Evolutionary conservation across 495 filamentous ascomycete species (phyloP).

Genomic region (Penicillium ochrochloron): DNA sequence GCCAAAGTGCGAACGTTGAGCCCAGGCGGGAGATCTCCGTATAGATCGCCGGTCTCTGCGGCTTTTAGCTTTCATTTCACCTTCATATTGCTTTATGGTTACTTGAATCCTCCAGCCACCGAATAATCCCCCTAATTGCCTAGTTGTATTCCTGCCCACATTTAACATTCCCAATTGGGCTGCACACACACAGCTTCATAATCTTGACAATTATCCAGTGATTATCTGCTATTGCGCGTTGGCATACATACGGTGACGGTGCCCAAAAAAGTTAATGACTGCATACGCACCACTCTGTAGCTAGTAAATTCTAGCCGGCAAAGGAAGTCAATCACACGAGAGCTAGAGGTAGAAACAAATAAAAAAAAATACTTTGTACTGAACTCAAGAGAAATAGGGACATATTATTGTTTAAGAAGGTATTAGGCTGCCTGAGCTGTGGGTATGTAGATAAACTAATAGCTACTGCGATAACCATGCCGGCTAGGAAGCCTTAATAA

Average conservation of each 20-base stretch:
- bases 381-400: not conserved
- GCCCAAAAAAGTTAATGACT: too few relatives aligned
- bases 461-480: not conserved
- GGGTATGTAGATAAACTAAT: not conserved
- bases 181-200: not conserved
- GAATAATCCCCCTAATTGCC: not conserved
- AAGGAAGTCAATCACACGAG: not conserved
- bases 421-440: not conserved
- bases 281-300: not conserved
- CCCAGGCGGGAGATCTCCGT: not conserved
- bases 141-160: not conserved
- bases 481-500: not conserved
- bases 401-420: not conserved
- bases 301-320: not conserved
- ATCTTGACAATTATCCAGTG: not conserved
- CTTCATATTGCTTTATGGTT: not conserved
- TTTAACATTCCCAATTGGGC: not conserved
- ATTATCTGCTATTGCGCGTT: not conserved
- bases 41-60: conserved; percentile 10
- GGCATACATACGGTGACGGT: too few relatives aligned
- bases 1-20: not conserved
- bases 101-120: not conserved
- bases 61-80: conserved; percentile 2
- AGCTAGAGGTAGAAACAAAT: too few relatives aligned
- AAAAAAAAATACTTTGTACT: too few relatives aligned